Conservation (phyloP, 441 rosid genomes). For the Breynia disticha region DNA sequence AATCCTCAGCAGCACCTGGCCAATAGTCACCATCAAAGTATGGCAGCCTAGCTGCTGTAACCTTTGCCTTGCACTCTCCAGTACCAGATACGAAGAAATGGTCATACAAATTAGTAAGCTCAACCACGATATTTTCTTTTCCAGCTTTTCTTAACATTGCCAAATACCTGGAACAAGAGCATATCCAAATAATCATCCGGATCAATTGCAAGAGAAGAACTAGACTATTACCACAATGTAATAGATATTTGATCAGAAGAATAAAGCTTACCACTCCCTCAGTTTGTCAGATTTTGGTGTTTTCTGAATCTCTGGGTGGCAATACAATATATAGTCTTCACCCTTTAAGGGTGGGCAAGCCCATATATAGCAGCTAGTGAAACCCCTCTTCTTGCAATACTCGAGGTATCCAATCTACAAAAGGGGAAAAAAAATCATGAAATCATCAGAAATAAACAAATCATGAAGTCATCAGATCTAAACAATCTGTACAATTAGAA, state of each 20-base stretch:
- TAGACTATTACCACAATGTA: not conserved
- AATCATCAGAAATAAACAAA: too few species aligned
- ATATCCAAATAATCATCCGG: slow-evolving; percentile 4
- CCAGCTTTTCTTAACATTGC: slow-evolving; percentile 84
- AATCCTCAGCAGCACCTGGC: slow-evolving; percentile 99
- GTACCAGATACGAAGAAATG: slow-evolving; percentile 78
- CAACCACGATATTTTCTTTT: slow-evolving; percentile 83
- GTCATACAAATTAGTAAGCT: slow-evolving; percentile 83
- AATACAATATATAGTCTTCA: slow-evolving; percentile 95
- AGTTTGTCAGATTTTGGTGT: slow-evolving; percentile 99
- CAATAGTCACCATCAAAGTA: slow-evolving; percentile 99
- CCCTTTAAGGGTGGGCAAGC: slow-evolving; percentile 99
- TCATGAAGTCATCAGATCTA: not conserved
- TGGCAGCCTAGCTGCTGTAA: slow-evolving; percentile 96
- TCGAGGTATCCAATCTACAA: slow-evolving; percentile 95
- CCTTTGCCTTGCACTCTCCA: slow-evolving; percentile 90
- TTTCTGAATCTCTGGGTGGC: slow-evolving; percentile 99
- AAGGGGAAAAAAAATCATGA: slow-evolving; percentile 6
- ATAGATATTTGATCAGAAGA: not conserved
- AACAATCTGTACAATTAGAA: too few species aligned
- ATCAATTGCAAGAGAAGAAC: slow-evolving; percentile 3
- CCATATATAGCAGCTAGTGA: slow-evolving; percentile 99
- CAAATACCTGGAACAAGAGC: slow-evolving; percentile 60
- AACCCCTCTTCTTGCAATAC: slow-evolving; percentile 97
- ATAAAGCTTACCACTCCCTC: slow-evolving; percentile 94